phyloP scores from a whole-genome alignment of 345 rosid genomes.

The Geranium brycei region DNA sequence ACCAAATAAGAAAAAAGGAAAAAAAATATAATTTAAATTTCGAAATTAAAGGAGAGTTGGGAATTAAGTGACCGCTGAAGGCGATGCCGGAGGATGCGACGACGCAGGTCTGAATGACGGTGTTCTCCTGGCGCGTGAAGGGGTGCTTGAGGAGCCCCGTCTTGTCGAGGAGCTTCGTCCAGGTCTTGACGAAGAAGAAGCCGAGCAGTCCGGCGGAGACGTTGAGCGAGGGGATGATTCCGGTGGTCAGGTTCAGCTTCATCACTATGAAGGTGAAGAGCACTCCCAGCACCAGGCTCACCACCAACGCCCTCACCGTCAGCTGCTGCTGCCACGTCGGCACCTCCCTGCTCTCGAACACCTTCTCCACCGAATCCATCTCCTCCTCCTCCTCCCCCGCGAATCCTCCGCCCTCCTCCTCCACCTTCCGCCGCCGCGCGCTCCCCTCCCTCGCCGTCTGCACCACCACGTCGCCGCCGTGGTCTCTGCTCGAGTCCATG shows the following conservation, averaged over 20 bases:
- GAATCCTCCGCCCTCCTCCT: too few species aligned
- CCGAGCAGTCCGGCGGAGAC: slow-evolving; percentile 18
- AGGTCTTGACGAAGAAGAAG: slow-evolving; percentile 16
- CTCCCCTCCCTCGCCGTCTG: too few species aligned
- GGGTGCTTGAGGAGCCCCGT: slow-evolving; percentile 12
- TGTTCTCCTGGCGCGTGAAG: slow-evolving; percentile 19
- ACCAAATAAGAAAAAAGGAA: too few species aligned
- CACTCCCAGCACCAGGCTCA: slow-evolving; percentile 13
- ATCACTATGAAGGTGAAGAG: slow-evolving; percentile 15
- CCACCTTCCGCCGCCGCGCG: too few species aligned
- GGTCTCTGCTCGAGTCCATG: too few species aligned
- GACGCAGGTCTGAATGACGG: slow-evolving; percentile 19
- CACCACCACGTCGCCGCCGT: too few species aligned
- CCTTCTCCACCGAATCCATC: slow-evolving; percentile 7
- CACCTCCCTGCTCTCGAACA: slow-evolving; percentile 11
- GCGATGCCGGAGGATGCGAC: slow-evolving; percentile 17
- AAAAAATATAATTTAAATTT: too few species aligned
- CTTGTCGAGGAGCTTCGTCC: slow-evolving; percentile 8
- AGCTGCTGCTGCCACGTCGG: slow-evolving; percentile 16
- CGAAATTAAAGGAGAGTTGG: too few species aligned
- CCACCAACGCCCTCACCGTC: slow-evolving; percentile 12
- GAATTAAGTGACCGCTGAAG: slow-evolving; percentile 3
- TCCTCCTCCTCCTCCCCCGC: background rate
- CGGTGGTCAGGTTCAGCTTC: slow-evolving; percentile 13
- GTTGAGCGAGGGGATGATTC: slow-evolving; percentile 13